Evolutionary conservation across 176 grass and related monocot species (phyloP).

Genomic region (Aegilops tauschii): DNA sequence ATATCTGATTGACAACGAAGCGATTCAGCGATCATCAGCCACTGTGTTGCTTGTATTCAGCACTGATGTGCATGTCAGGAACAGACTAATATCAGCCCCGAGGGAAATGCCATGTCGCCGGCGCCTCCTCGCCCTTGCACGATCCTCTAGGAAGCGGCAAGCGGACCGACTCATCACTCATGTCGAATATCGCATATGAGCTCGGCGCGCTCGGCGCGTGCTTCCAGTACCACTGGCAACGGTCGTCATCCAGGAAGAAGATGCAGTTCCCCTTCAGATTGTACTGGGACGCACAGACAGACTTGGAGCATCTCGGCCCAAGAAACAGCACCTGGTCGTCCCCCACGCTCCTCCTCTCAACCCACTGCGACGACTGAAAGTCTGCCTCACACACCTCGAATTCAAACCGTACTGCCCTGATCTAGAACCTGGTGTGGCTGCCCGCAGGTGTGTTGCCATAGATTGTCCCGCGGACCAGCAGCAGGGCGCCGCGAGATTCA

Average conservation of each 20-base stretch:
- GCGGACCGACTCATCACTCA: background rate
- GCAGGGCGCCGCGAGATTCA: background rate
- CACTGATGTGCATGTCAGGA: background rate
- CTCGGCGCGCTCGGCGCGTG: background rate
- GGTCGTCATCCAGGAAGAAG: slow-evolving; percentile 18
- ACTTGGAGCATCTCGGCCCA: slow-evolving; percentile 7
- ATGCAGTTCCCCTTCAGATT: slow-evolving; percentile 18
- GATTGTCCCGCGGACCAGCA: background rate
- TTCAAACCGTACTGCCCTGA: background rate
- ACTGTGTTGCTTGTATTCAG: background rate
- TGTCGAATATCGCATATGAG: background rate
- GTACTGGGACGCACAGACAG: slow-evolving; percentile 9
- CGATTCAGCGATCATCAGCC: background rate
- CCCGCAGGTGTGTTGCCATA: background rate
- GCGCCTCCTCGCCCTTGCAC: background rate
- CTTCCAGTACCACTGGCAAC: background rate
- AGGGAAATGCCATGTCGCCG: slow-evolving; percentile 22
- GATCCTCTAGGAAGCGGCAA: background rate
- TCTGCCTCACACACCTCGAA: slow-evolving; percentile 16
- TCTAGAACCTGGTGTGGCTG: background rate
- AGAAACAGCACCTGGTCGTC: slow-evolving; percentile 14
- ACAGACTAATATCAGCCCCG: background rate
- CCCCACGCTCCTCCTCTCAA: background rate
- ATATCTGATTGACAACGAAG: background rate
- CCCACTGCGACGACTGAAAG: background rate